Conservation (phyloP, 495 filamentous ascomycete genomes). For the Neurospora pannonica region DNA sequence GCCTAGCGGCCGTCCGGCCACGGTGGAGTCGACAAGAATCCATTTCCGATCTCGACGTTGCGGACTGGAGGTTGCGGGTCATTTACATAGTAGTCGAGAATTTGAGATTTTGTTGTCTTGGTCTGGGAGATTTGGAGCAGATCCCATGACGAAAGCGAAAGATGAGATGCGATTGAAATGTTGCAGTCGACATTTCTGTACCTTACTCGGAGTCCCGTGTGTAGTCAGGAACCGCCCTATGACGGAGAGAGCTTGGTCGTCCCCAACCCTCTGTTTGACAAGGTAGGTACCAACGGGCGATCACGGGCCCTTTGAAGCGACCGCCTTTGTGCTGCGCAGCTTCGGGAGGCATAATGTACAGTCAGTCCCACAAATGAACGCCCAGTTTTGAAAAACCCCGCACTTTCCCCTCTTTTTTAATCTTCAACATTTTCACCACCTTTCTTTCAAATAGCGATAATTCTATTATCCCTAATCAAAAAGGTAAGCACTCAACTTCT, state of each 20-base stretch:
- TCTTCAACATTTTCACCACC: no score
- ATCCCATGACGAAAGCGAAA: background rate
- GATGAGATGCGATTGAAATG: background rate
- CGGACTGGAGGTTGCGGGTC: background rate
- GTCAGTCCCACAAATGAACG: no score
- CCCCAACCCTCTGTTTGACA: background rate
- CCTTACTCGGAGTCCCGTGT: background rate
- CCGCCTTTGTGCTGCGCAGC: background rate
- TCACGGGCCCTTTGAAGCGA: background rate
- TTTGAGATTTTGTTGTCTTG: background rate
- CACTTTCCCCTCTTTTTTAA: no score
- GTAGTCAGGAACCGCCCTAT: slow-evolving; percentile 14
- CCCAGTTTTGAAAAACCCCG: no score
- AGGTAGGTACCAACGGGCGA: background rate
- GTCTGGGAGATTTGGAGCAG: background rate
- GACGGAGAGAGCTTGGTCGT: slow-evolving; percentile 2
- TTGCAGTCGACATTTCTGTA: background rate
- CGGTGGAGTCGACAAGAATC: background rate
- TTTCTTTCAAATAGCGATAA: no score
- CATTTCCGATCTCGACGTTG: background rate
- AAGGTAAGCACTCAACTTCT: no score
- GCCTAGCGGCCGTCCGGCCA: background rate
- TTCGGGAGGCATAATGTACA: background rate
- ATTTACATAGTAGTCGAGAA: background rate
- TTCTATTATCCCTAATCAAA: no score